Percentiles rank a stretch among this genome's conserved stretches.
These are phyloP conservation scores for Umbelopsis sp. DNA, from an alignment of 371 early-diverging fungal species.

Conservation along the genomic window DNA sequence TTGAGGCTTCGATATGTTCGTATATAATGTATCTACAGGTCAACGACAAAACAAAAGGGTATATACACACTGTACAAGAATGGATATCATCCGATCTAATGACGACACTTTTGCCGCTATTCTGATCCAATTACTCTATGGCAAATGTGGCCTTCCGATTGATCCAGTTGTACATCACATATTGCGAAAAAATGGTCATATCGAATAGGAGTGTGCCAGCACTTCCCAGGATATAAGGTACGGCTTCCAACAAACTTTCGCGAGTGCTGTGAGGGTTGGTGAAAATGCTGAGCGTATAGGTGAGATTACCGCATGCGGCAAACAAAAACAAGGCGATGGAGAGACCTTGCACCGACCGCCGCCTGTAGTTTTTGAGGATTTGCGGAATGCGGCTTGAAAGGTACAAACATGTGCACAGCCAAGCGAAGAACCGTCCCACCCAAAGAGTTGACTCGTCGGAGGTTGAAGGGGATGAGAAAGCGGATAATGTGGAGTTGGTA, in stretches of 20 bases:
- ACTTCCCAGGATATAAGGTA: slow-evolving; percentile 73
- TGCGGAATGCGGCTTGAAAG: slow-evolving; percentile 72
- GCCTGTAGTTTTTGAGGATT: slow-evolving; percentile 60
- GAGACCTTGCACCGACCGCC: slow-evolving; percentile 69
- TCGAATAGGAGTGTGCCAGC: slow-evolving; percentile 72
- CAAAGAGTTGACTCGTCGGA: slow-evolving; percentile 26
- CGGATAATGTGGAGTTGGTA: not conserved
- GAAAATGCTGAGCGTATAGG: slow-evolving; percentile 69
- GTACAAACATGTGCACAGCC: slow-evolving; percentile 71
- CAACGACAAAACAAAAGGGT: not conserved
- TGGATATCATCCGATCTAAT: too few species aligned
- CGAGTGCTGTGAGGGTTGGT: slow-evolving; percentile 55
- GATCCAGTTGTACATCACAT: slow-evolving; percentile 26
- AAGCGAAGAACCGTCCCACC: slow-evolving; percentile 68
- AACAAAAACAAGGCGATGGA: slow-evolving; percentile 71
- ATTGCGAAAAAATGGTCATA: slow-evolving; percentile 64
- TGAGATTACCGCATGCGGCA: slow-evolving; percentile 74
- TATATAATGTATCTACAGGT: too few species aligned
- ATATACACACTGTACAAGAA: slow-evolving; percentile 2
- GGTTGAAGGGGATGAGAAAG: not conserved
- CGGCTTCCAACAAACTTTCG: slow-evolving; percentile 47
- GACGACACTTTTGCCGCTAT: too few species aligned
- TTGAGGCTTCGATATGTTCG: too few species aligned
- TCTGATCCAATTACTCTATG: not conserved
- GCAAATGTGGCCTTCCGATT: not conserved